Evolutionary conservation across 768 basidiomycete genomes (phyloP).

Genomic region (Boletus reticulatus): DNA sequence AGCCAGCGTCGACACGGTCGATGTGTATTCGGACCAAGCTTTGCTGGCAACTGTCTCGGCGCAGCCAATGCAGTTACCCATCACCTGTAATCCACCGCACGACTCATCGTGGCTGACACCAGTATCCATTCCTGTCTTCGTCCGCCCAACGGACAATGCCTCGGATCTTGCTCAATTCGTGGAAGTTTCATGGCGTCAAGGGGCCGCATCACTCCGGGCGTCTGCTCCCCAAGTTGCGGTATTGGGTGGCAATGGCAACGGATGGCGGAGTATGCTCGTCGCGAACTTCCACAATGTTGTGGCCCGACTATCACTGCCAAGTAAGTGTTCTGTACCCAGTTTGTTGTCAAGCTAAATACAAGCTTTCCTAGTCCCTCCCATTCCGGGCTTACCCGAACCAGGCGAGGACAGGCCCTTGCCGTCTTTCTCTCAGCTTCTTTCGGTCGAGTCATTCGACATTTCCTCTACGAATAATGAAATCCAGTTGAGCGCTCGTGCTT

Average conservation of each 20-base stretch:
- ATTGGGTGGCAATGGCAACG: slow-evolving; percentile 47
- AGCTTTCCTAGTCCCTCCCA: slow-evolving; percentile 48
- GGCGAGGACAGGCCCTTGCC: slow-evolving; percentile 52
- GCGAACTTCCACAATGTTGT: slow-evolving; percentile 44
- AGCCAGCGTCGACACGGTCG: slow-evolving; percentile 50
- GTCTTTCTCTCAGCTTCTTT: slow-evolving; percentile 55
- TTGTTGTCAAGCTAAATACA: slow-evolving; percentile 2
- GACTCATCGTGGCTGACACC: slow-evolving; percentile 59
- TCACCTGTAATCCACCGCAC: slow-evolving; percentile 36
- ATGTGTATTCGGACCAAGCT: slow-evolving; percentile 41
- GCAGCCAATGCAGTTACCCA: slow-evolving; percentile 52
- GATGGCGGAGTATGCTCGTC: slow-evolving; percentile 46
- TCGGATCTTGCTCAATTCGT: slow-evolving; percentile 49
- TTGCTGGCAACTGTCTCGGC: slow-evolving; percentile 48
- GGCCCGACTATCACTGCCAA: slow-evolving; percentile 46
- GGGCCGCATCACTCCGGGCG: slow-evolving; percentile 44
- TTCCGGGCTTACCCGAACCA: slow-evolving; percentile 67
- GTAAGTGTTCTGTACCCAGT: slow-evolving; percentile 38
- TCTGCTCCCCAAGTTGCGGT: slow-evolving; percentile 44
- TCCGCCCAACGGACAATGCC: slow-evolving; percentile 54
- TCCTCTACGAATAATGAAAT: slow-evolving; percentile 37
- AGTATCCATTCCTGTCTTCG: slow-evolving; percentile 47
- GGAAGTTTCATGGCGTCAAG: slow-evolving; percentile 56
- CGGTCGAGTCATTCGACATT: slow-evolving; percentile 55
- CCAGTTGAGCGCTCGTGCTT: slow-evolving; percentile 51